Base-by-base conservation (phyloP, 495 filamentous ascomycete species). In the Daldinia decipiens region DNA sequence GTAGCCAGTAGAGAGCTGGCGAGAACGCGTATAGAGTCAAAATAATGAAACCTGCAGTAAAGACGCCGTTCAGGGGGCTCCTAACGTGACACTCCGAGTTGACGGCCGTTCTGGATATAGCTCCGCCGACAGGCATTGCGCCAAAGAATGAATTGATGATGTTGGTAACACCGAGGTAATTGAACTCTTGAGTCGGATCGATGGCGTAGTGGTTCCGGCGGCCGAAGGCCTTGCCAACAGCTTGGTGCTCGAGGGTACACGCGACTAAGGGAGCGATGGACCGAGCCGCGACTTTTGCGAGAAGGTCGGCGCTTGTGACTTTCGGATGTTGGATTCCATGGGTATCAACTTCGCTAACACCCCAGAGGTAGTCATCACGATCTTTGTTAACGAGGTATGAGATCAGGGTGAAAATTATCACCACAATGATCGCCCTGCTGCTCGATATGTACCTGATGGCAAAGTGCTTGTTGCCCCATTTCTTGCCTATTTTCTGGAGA, bases 81-180 rank as follows among this genome's bases (percentile, higher is more conserved):
- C 70, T 74, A 59, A 82, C 80, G 19, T 77, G 72, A 60, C 76
- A 80, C 52, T 79, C 78, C 36, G 83, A 84, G 70, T 86, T 86
- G 72, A 86, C 82, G 15, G 84, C 82, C 0, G 83, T 85, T 4
- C 84, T 77, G 0, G 82, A 84, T 76, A 84, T 83, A 53, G 82
- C 82, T 38, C 83, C 84, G 61, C 82, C 82, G 51, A 83, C 77
- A 24, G 81, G 80, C 80, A 85, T 82, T n/a, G 67, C 66, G 57
- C 76, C 80, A 71, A 83, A 84, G 77, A 84, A 86, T 39, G 78
- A 79, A 77, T 84, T 84, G 63, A 85, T 65, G 40, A 86, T 76
- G 70, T 85, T 84, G 9, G 79, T 77, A 19, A 84, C 69, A 31
- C 84, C 84, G 53, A 82, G 78, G 70, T 81, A 84, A 55, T 76